A percentile compares a stretch with the other conserved stretches of the same genome.
Evolutionary conservation across 176 grass and related monocot genomes (phyloP).

Genomic region (Guadua angustifolia): DNA sequence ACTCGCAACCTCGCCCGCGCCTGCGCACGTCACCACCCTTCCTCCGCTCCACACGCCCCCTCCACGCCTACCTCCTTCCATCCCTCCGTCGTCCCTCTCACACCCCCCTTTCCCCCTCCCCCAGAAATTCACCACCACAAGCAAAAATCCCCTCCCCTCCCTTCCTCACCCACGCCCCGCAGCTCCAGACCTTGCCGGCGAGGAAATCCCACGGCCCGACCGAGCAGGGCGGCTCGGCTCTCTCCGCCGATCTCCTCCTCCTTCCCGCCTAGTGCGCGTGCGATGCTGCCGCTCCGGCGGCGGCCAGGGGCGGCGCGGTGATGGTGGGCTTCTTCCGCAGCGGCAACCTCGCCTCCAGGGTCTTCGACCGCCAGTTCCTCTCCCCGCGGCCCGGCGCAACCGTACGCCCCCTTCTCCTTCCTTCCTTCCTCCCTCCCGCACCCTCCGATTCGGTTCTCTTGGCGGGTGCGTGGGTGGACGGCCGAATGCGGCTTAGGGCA

Average conservation of each 20-base stretch:
- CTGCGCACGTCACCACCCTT: background rate
- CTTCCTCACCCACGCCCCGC: background rate
- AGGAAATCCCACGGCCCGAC: background rate
- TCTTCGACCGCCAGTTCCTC: slow-evolving; percentile 92
- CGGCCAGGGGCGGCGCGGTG: slow-evolving; percentile 10
- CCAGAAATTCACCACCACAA: background rate
- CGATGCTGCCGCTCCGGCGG: slow-evolving; percentile 35
- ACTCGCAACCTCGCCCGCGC: background rate
- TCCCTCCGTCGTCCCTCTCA: background rate
- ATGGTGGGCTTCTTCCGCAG: slow-evolving; percentile 64
- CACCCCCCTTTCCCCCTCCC: background rate
- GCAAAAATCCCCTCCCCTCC: background rate
- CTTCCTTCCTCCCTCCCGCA: background rate
- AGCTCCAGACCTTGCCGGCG: background rate
- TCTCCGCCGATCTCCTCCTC: background rate
- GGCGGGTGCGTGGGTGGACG: background rate
- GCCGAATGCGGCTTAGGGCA: background rate
- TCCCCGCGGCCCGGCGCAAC: slow-evolving; percentile 71
- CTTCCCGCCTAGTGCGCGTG: background rate
- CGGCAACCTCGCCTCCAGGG: slow-evolving; percentile 79
- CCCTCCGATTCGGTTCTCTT: background rate
- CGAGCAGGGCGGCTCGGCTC: background rate
- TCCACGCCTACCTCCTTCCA: background rate
- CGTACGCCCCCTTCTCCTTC: slow-evolving; percentile 36
- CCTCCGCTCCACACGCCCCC: background rate